Conservation (phyloP, 768 basidiomycete genomes). For the Pleurotus citrinopileatus region DNA sequence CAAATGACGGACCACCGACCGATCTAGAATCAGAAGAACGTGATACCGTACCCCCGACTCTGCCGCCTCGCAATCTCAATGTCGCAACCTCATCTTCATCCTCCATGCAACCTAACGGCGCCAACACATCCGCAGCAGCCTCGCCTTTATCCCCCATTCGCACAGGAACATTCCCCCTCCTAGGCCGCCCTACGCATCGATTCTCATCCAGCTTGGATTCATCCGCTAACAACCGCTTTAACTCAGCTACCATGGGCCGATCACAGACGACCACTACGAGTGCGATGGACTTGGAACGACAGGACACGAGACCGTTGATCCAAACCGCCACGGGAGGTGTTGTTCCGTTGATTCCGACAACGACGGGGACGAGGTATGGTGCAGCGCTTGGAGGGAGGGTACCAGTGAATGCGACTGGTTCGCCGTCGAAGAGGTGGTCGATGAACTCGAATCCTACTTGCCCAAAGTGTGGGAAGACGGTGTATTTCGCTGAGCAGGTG, state of each 20-base stretch:
- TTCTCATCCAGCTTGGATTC: constrained; percentile 6
- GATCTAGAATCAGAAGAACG: constrained; percentile 10
- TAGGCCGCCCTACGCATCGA: constrained; percentile 4
- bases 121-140: not conserved
- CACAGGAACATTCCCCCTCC: not conserved
- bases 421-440: constrained; percentile 50
- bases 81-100: not conserved
- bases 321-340: constrained; percentile 17
- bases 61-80: not conserved
- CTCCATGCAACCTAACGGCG: no score
- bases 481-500: constrained; percentile 87
- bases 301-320: constrained; percentile 23
- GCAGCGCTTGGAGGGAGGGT: constrained; percentile 40
- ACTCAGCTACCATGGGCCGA: constrained; percentile 10
- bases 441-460: constrained; percentile 55
- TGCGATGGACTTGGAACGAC: constrained; percentile 15
- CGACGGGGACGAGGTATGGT: constrained; percentile 70
- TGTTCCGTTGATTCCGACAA: constrained; percentile 35
- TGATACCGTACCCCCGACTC: not conserved
- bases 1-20: not conserved
- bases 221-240: constrained; percentile 7
- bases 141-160: not conserved
- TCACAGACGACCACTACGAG: constrained; percentile 13
- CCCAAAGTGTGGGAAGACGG: constrained; percentile 67
- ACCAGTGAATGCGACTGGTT: constrained; percentile 29